Percentiles rank a stretch among this genome's conserved stretches.
Evolutionary conservation across 441 rosid species (phyloP).

Genomic region (Euphorbia neoarborescens): DNA sequence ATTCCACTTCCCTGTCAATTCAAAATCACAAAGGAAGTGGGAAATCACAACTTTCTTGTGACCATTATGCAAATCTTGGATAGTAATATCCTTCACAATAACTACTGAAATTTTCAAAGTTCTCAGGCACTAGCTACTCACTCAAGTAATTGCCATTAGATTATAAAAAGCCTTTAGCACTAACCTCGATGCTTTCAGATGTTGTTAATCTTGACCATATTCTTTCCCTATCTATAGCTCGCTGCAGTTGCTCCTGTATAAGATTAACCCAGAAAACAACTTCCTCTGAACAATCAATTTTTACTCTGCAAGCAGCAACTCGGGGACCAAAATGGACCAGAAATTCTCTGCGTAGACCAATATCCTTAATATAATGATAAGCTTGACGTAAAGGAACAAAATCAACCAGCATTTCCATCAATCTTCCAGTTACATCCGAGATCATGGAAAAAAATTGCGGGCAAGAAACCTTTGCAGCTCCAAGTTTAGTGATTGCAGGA

Average conservation of each 20-base stretch:
- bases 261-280: slow-evolving; percentile 93
- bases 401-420: slow-evolving; percentile 87
- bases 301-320: slow-evolving; percentile 71
- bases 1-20: neutral
- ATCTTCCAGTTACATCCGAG: slow-evolving; percentile 71
- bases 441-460: slow-evolving; percentile 54
- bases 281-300: slow-evolving; percentile 67
- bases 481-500: slow-evolving; percentile 84
- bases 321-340: slow-evolving; percentile 95
- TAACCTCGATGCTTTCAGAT: slow-evolving; percentile 94
- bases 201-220: slow-evolving; percentile 95
- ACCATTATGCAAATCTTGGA: neutral
- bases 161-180: slow-evolving; percentile 18
- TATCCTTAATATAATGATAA: slow-evolving; percentile 54
- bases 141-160: neutral
- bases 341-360: slow-evolving; percentile 79
- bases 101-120: neutral
- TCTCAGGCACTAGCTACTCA: neutral
- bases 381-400: slow-evolving; percentile 61
- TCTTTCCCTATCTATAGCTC: slow-evolving; percentile 86
- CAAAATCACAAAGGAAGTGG: neutral
- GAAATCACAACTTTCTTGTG: neutral
- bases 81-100: neutral
- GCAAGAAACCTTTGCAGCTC: slow-evolving; percentile 77
- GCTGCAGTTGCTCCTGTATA: slow-evolving; percentile 72